Base-by-base conservation (phyloP, 495 filamentous ascomycete species). In the Daldinia caldariorum region DNA sequence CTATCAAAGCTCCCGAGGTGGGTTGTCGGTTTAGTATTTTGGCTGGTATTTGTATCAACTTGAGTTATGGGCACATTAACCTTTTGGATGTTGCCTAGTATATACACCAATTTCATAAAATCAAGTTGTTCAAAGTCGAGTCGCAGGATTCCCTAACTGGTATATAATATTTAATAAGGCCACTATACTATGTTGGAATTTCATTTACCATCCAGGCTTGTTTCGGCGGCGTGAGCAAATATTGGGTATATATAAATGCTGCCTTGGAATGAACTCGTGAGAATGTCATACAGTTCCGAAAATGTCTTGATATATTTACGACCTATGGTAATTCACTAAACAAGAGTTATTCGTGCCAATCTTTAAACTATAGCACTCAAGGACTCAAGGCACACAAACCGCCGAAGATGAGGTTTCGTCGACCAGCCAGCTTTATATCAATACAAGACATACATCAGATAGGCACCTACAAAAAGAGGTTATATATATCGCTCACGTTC, bases 11-110 rank as follows among this genome's bases (percentile, higher is more conserved):
- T 45, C 54, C 14, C 61, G 14, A 50, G 22, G 38, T 43, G 34
- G 26, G 26, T 60, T 70, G 47, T 31, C 49, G 37, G 37, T 32
- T 35, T 49, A 67, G 37, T 66, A 71, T 60, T 67, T 67, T 49
- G 35, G 66, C 63, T 58, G 53, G 41, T 67, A 67, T 39, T 58
- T 43, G 59, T 65, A 60, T 62, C 41, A 58, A 66, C 59, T 54
- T 55, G 35, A 57, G 16, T 50, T 14, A n/a, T 18, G 14, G 68
- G 58, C 26, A 54, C 26, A 55, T 58, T 31, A 37, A 12, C 37
- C 62, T 31, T 14, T 58, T 39, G 14, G 20, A 31, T 50, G 53
- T 61, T 66, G 66, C 56, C 49, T 31, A 53, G 14, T 32, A 53
- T 53, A 70, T 61, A 56, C 64, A 56, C 20, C n/a, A 47, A 2